These are phyloP conservation scores for Colletotrichum sublineola DNA, from an alignment of 2,329 filamentous ascomycete genomes.

Conservation along the genomic window DNA sequence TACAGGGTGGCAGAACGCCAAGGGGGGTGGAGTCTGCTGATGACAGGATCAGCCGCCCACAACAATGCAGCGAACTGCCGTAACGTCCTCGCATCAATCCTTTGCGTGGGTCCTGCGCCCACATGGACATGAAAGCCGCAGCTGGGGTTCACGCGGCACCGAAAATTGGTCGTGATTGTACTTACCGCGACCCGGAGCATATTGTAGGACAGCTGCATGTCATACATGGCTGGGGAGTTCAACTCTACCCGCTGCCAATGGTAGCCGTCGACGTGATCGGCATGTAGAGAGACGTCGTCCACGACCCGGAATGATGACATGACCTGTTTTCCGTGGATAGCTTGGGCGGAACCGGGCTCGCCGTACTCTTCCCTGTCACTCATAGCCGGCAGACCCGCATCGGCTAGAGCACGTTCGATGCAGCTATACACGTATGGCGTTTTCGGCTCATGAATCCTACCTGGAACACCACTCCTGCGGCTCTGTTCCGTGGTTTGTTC, in stretches of 20 bases:
- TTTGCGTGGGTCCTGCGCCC: constrained; percentile 49
- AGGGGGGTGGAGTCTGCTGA: constrained; percentile 53
- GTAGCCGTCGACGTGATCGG: constrained; percentile 34
- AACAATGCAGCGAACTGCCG: constrained; percentile 51
- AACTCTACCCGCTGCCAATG: constrained; percentile 50
- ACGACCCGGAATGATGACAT: constrained; percentile 26
- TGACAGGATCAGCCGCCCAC: constrained; percentile 53
- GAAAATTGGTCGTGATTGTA: constrained; percentile 49
- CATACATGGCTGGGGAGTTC: constrained; percentile 52
- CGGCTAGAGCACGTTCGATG: constrained; percentile 18
- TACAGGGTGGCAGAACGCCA: constrained; percentile 45
- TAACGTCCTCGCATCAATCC: constrained; percentile 47
- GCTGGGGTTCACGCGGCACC: constrained; percentile 50
- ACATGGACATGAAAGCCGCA: constrained; percentile 56
- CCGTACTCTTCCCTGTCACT: not conserved
- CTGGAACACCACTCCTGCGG: not conserved
- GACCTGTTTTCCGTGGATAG: constrained; percentile 5
- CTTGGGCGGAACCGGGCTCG: constrained; percentile 27
- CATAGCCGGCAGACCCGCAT: constrained; percentile 30
- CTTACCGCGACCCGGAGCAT: constrained; percentile 51
- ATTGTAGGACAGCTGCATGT: constrained; percentile 46
- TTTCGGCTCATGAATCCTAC: not conserved
- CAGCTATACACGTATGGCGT: not conserved
- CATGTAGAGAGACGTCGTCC: constrained; percentile 25
- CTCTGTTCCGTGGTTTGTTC: not conserved